Conservation (phyloP, 306 rosid genomes). For the Astragalus glycyphyllos region DNA sequence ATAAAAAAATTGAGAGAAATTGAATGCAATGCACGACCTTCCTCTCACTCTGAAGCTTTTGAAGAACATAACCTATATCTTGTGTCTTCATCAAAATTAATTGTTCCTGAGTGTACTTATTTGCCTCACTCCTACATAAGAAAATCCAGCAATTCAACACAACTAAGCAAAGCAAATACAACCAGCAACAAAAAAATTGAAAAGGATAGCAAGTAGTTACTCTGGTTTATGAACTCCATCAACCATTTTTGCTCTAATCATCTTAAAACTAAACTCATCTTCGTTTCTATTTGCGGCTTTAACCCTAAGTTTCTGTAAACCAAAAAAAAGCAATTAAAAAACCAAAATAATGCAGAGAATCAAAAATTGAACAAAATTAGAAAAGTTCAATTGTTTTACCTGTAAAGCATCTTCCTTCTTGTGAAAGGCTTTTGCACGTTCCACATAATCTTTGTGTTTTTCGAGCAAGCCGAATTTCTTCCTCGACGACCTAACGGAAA, state of each 20-base stretch:
- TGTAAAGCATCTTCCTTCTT: conserved; percentile 66
- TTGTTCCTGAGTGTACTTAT: conserved; percentile 74
- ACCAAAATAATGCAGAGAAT: not conserved
- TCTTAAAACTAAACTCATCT: conserved; percentile 88
- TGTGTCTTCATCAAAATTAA: conserved; percentile 84
- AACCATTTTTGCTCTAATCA: conserved; percentile 61
- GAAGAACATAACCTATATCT: conserved; percentile 81
- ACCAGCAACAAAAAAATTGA: not conserved
- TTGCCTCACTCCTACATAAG: conserved; percentile 63
- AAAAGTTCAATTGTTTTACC: conserved; percentile 42
- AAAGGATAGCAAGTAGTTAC: conserved; percentile 45
- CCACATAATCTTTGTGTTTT: conserved; percentile 87
- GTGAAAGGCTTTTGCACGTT: conserved; percentile 78
- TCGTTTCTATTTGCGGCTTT: conserved; percentile 72
- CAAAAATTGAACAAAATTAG: not conserved
- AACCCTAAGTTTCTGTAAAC: conserved; percentile 71
- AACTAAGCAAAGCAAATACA: not conserved
- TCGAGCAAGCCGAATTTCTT: conserved; percentile 80
- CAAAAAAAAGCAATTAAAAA: no score
- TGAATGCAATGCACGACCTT: conserved; percentile 49
- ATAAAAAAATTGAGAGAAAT: conserved; percentile 22
- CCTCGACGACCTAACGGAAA: conserved; percentile 58
- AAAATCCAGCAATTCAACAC: not conserved
- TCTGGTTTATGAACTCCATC: conserved; percentile 71
- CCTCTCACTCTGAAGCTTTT: conserved; percentile 78